Evolutionary conservation across 495 filamentous ascomycete species (phyloP), one percentile per base, ranked within the genome.

Genomic region (Mytilinidion resinicola): DNA sequence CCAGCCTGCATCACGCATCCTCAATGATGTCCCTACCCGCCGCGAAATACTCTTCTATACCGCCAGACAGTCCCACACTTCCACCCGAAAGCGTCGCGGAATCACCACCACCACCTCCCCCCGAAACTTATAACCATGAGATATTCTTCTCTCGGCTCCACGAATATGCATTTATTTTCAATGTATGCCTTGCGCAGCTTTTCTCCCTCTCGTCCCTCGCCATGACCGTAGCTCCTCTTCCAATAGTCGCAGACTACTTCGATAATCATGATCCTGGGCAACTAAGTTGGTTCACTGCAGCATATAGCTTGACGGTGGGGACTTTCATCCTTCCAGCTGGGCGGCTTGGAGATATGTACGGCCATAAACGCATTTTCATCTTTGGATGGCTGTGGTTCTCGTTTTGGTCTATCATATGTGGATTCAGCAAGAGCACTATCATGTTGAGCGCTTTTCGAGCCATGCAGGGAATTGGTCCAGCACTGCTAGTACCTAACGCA

Each of bases 381-480:
- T 20, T 65, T 42, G 65, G 65, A 5, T 66, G 20, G 25, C 10
- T 21, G 5, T 68, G 65, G 65, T 57, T 68, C 25, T 49, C 47
- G 12, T 4, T 63, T 8, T 66, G 63, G 63, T 53, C 50, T 14
- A n/a, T 57, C 4, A 39, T 66, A 9, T 11, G 37, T 2, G 65
- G 65, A 4, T 54, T 65, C 14, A 63, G 60, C 41, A 64, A 57
- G 42, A 64, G 70, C 44, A 33, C 70, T 20, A 60, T 68, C 19
- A 64, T 84, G 17, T 81, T 79, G 60, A 69, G 76, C 25, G 65
- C 73, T 36, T 73, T 74, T 42, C 73, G 80, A 14, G 76, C 73
- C 1, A 59, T 82, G 6, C 75, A 79, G 12, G 82, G 81, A 5
- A 64, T 83, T 5, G 82, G 80, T 1, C 75, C 78, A 1, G 78